phyloP scores from a whole-genome alignment of 345 rosid genomes.

The Odontarrhena argentea region DNA sequence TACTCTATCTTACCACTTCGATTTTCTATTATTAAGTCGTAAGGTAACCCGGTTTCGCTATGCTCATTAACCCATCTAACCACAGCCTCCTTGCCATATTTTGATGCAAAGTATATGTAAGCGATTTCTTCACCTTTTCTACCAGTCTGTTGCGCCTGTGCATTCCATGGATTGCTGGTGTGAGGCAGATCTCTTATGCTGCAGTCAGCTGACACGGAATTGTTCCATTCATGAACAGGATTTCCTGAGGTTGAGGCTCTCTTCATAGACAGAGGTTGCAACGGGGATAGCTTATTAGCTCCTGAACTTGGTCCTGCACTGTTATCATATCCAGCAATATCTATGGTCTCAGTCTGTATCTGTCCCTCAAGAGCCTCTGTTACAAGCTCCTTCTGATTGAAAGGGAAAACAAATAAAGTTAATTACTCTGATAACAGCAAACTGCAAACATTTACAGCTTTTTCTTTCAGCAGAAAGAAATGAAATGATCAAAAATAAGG shows the following conservation, averaged over 20 bases:
- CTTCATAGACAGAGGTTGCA: not conserved
- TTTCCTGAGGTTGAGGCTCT: not conserved
- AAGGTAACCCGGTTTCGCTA: slow-evolving; percentile 66
- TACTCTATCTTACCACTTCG: slow-evolving; percentile 42
- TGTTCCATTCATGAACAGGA: slow-evolving; percentile 27
- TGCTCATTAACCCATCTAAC: slow-evolving; percentile 72
- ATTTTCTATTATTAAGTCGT: slow-evolving; percentile 50
- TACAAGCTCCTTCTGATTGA: slow-evolving; percentile 24
- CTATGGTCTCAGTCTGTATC: slow-evolving; percentile 38
- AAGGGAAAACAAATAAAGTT: not conserved
- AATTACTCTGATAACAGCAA: not conserved
- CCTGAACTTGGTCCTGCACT: not conserved
- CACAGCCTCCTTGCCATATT: slow-evolving; percentile 30
- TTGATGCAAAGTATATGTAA: slow-evolving; percentile 48
- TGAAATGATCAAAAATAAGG: slow-evolving; percentile 8
- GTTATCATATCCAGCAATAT: slow-evolving; percentile 38
- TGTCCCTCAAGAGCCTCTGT: slow-evolving; percentile 14
- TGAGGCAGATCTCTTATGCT: slow-evolving; percentile 44
- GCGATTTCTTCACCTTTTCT: slow-evolving; percentile 64
- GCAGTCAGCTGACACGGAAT: slow-evolving; percentile 4
- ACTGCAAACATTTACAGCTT: slow-evolving; percentile 20
- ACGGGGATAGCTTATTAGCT: not conserved
- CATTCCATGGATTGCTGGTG: slow-evolving; percentile 44
- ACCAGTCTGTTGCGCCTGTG: slow-evolving; percentile 52
- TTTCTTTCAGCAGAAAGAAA: slow-evolving; percentile 10